These are phyloP conservation scores for Sesbania bispinosa DNA, from an alignment of 306 rosid species.

Conservation along the genomic window DNA sequence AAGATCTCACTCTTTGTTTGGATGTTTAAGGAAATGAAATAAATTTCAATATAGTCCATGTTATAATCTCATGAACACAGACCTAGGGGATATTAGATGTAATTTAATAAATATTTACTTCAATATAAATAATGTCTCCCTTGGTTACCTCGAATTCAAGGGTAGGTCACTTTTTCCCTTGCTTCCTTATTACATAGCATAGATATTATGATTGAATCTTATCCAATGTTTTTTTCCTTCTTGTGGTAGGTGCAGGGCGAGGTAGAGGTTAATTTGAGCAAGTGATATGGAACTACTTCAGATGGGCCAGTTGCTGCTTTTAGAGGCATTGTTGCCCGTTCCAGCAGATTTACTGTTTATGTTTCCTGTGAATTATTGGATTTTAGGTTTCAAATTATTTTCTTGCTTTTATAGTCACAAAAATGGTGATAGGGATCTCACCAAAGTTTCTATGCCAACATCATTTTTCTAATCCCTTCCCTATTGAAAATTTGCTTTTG, in stretches of 20 bases:
- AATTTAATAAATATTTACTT: not conserved
- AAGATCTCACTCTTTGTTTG: not conserved
- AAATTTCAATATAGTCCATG: not conserved
- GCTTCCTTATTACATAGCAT: not conserved
- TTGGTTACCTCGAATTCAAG: not conserved
- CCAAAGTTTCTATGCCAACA: too few species aligned
- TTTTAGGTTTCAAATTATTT: slow-evolving; percentile 10
- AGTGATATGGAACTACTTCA: slow-evolving; percentile 9
- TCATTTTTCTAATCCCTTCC: slow-evolving; percentile 4
- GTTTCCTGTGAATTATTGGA: slow-evolving; percentile 22
- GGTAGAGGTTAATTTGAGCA: slow-evolving; percentile 55
- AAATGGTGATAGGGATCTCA: too few species aligned
- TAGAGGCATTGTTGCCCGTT: slow-evolving; percentile 44
- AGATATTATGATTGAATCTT: slow-evolving; percentile 11
- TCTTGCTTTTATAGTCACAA: not conserved
- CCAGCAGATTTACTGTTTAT: slow-evolving; percentile 5
- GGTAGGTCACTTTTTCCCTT: not conserved
- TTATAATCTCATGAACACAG: not conserved
- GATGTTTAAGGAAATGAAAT: not conserved
- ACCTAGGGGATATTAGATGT: not conserved
- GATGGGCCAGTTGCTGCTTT: slow-evolving; percentile 43
- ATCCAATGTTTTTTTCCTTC: not conserved
- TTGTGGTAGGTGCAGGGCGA: slow-evolving; percentile 54
- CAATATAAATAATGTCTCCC: not conserved
- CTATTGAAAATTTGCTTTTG: too few species aligned